Evolutionary conservation across 108 stramenopile genomes (phyloP), one percentile per base, ranked within the genome.

Genomic region (Pseudonitzschia pungens): DNA sequence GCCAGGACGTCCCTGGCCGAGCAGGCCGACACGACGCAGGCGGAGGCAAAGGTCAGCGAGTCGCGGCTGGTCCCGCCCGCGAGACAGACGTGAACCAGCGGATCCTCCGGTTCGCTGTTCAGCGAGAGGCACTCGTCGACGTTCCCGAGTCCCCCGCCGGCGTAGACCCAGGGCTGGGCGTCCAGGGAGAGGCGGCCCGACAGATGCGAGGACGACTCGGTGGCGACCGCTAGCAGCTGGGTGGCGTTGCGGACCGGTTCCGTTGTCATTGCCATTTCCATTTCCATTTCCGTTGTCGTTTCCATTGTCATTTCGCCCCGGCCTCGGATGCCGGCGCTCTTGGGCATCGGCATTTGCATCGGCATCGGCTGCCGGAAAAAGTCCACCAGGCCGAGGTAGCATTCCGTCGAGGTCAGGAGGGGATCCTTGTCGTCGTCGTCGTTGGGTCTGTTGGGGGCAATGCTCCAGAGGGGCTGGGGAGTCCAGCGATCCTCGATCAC

Each of bases 121-220:
- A 62, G 22, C 40, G 60, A 62, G 32, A 78, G 76, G 59, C 85
- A 86, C 72, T 86, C 86, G 44, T 80, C 68, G 0, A 78, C 75
- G 58, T 86, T 86, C n/a, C 86, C 86, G 21, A 86, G 52, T 33
- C 86, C 86, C 24, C 80, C 77, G 16, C 81, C 82, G 20, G 79
- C 79, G 50, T 79, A 86, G 18, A 83, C 69, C 75, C 79, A 86
- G 14, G 86, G 86, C 65, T 86, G 86, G 18, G 73, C 69, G 10
- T 59, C 52, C 18, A 86, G 24, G 0, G 77, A 72, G 20, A 44
- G 10, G 26, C 83, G 1, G 0, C 86, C 86, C 0, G 86, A 72
- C 12, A 79, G 72, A 73, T 86, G 86, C 7, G 79, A 80, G n/a
- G 74, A 76, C 2, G 78, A 40, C 73, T 86, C 86, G 9, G 80